Base-by-base conservation (phyloP, 1,139 yeast genomes). In the Geotrichum citri-aurantii region DNA sequence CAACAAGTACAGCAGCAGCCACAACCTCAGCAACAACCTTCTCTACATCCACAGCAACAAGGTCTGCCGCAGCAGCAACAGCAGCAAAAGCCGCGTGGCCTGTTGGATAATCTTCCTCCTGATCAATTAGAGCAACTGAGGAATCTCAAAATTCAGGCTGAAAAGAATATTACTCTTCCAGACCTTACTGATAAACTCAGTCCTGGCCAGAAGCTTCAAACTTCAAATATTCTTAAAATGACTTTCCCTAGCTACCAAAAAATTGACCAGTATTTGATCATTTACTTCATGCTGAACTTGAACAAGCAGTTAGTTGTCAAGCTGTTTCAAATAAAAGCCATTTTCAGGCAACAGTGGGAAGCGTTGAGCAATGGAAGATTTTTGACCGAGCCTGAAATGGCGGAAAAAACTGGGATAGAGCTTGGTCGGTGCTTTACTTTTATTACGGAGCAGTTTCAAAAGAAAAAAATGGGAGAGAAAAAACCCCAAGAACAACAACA, bases 261-360 rank as follows among this genome's bases (percentile, higher is more conserved):
- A 64, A 87, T 87, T 24, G 95, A 89, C 68, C 85, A 85, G 62
- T 78, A 89, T 54, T 83, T 88, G 54, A 90, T 95, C 50, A 84
- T 88, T 68, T 88, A 88, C 66, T 89, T 81, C 68, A 81, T 86
- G 61, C 77, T 89, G 59, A 86, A 95, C 1, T 82, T 85, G 65
- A 88, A 86, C 69, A 80, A 79, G 52, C 89, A 84, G 59, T 92
- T 89, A 5, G 86, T 96, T 0, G 83, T 83, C 66, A 81, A 88
- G 63, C 79, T 90, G 63, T 78, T 90, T 61, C 93, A 88, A 69
- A 83, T 88, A 79, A 85, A 89, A 71, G 79, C 83, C 62, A 86
- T 89, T 86, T 83, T 89, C 50, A 85, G 84, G 66, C 86, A 85
- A 69, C 87, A 89, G 62, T 75, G 85, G 68, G 95, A 88, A 57